These are phyloP conservation scores for Beauveria varroae DNA, from an alignment of 2,329 filamentous ascomycete species.

Conservation along the genomic window DNA sequence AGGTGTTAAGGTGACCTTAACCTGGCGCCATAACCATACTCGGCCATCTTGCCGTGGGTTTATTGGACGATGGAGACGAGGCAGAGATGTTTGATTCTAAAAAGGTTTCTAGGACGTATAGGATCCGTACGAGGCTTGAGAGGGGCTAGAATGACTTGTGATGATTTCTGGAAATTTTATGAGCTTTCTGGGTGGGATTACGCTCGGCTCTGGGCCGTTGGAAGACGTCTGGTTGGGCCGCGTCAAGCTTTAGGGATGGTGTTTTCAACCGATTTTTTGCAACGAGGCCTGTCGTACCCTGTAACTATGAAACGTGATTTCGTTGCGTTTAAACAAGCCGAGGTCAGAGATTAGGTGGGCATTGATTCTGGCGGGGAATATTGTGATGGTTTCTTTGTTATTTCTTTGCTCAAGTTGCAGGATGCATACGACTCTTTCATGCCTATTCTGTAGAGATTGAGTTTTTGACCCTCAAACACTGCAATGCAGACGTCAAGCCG, in stretches of 20 bases:
- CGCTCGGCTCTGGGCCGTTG: no score
- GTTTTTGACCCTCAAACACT: no score
- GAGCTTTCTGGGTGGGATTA: no score
- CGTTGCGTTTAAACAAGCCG: no score
- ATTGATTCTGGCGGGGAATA: no score
- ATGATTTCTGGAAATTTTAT: not conserved
- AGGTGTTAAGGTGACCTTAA: constrained; percentile 26
- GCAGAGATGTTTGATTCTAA: constrained; percentile 1
- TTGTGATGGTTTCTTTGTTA: no score
- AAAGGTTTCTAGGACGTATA: not conserved
- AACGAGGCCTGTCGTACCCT: not conserved
- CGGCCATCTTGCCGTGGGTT: constrained; percentile 24
- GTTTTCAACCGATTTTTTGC: not conserved
- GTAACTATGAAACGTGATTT: not conserved
- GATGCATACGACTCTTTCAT: no score
- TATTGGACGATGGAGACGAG: constrained; percentile 3
- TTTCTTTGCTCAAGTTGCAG: no score
- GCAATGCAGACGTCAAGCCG: no score
- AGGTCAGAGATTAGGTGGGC: no score
- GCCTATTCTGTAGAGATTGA: no score
- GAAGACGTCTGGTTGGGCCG: not conserved
- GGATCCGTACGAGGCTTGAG: not conserved
- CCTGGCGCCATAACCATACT: constrained; percentile 30
- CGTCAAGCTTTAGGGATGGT: not conserved
- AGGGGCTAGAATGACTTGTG: not conserved